phyloP scores from a whole-genome alignment of 2,329 filamentous ascomycete species.

The Plenodomus biglobosus region DNA sequence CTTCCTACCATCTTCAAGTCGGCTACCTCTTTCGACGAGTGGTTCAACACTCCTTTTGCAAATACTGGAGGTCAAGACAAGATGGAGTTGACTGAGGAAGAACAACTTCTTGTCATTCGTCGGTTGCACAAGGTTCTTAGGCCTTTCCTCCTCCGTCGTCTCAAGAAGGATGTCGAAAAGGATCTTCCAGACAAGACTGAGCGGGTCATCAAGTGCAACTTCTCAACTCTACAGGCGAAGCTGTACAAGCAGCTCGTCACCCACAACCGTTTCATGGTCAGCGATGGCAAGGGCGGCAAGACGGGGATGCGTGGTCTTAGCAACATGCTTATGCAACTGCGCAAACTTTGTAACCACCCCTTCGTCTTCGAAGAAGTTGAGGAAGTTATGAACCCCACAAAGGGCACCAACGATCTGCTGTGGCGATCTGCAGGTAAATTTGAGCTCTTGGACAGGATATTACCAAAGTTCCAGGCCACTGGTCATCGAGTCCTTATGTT shows the following conservation, averaged over 20 bases:
- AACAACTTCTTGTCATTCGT: slow-evolving; percentile 95
- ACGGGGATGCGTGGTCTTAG: slow-evolving; percentile 90
- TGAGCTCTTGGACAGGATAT: slow-evolving; percentile 84
- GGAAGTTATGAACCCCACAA: slow-evolving; percentile 93
- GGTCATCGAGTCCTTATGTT: slow-evolving; percentile 98
- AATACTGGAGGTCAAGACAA: slow-evolving; percentile 98
- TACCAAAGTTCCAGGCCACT: slow-evolving; percentile 89
- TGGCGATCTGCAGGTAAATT: slow-evolving; percentile 98
- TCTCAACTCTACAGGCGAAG: slow-evolving; percentile 89
- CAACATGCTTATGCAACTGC: slow-evolving; percentile 99
- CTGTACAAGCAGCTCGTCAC: slow-evolving; percentile 97
- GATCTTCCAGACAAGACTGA: slow-evolving; percentile 98
- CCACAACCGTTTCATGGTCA: slow-evolving; percentile 91
- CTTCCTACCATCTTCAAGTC: slow-evolving; percentile 99
- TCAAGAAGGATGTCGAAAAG: slow-evolving; percentile 99
- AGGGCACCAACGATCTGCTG: slow-evolving; percentile 84
- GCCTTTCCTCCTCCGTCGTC: slow-evolving; percentile 93
- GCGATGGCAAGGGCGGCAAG: slow-evolving; percentile 94
- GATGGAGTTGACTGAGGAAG: slow-evolving; percentile 99
- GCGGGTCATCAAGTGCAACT: slow-evolving; percentile 98
- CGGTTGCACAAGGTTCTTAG: slow-evolving; percentile 97
- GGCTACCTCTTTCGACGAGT: slow-evolving; percentile 97
- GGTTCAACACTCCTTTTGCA: slow-evolving; percentile 99
- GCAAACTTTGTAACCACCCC: slow-evolving; percentile 98
- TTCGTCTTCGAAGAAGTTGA: slow-evolving; percentile 99